Evolutionary conservation across 352 stramenopile species (phyloP).

Genomic region (Aphanomyces euteiches): DNA sequence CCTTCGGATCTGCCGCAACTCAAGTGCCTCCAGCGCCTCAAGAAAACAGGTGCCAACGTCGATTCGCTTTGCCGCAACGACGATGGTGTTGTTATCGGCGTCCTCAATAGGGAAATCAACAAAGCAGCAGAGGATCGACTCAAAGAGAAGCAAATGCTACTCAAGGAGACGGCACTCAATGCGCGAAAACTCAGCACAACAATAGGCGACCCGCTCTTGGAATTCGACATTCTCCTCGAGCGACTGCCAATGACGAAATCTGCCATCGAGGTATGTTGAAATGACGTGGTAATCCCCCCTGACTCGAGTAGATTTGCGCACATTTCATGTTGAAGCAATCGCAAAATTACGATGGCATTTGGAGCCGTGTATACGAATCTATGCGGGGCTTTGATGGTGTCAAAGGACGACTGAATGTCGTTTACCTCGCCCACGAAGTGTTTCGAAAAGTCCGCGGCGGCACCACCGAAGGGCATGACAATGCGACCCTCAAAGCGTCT

Average conservation of each 20-base stretch:
- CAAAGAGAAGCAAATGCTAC: constrained; percentile 66
- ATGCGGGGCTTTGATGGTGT: constrained; percentile 60
- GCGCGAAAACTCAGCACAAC: constrained; percentile 73
- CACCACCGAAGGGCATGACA: constrained; percentile 66
- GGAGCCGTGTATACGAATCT: constrained; percentile 55
- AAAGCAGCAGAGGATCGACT: constrained; percentile 78
- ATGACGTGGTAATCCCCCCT: too few relatives aligned
- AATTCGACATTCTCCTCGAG: constrained; percentile 81
- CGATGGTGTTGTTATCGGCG: constrained; percentile 79
- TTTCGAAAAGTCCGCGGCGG: constrained; percentile 68
- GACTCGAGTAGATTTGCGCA: constrained; percentile 56
- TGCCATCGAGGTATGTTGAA: constrained; percentile 61
- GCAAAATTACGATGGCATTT: constrained; percentile 64
- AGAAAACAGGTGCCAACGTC: constrained; percentile 63
- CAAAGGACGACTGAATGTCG: constrained; percentile 70
- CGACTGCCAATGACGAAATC: constrained; percentile 77
- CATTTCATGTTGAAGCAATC: constrained; percentile 83
- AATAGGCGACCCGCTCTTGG: constrained; percentile 79
- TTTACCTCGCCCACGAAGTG: constrained; percentile 82
- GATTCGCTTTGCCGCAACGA: constrained; percentile 81
- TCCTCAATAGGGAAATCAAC: constrained; percentile 85
- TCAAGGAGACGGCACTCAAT: constrained; percentile 70
- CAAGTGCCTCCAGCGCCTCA: constrained; percentile 74
- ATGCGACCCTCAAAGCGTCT: constrained; percentile 70
- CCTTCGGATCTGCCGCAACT: constrained; percentile 58